phyloP scores from a whole-genome alignment of 352 stramenopile species.

The Globisporangium iwayamae region DNA sequence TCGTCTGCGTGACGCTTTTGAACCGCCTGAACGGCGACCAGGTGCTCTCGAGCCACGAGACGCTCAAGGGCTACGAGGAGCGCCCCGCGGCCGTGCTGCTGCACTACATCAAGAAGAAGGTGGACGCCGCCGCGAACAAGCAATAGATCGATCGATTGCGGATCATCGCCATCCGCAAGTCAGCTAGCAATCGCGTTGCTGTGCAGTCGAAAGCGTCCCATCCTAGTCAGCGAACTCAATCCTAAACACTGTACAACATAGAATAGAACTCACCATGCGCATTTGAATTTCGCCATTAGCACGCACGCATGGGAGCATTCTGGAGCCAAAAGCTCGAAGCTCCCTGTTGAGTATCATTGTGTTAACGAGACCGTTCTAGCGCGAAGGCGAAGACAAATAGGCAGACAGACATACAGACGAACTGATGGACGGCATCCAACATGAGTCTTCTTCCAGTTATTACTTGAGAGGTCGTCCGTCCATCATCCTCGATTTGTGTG shows the following conservation, averaged over 20 bases:
- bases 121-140: slow-evolving; percentile 16
- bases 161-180: not conserved
- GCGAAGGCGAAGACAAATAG: not conserved
- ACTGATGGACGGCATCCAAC: not conserved
- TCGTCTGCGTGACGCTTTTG: slow-evolving; percentile 73
- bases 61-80: slow-evolving; percentile 60
- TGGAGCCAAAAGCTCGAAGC: too few species aligned
- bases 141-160: slow-evolving; percentile 4
- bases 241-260: slow-evolving; percentile 6
- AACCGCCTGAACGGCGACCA: slow-evolving; percentile 81
- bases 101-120: slow-evolving; percentile 71
- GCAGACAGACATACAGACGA: not conserved
- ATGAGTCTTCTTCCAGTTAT: not conserved
- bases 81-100: slow-evolving; percentile 56
- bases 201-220: too few species aligned
- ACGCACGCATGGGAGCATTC: not conserved
- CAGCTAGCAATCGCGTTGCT: not conserved
- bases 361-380: too few species aligned
- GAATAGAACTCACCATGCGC: slow-evolving; percentile 1
- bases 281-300: not conserved
- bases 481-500: not conserved
- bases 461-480: not conserved
- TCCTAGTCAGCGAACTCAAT: not conserved
- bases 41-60: slow-evolving; percentile 53
- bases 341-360: not conserved